Conservation (phyloP, 352 stramenopile genomes). For the Globisporangium perplexum region DNA sequence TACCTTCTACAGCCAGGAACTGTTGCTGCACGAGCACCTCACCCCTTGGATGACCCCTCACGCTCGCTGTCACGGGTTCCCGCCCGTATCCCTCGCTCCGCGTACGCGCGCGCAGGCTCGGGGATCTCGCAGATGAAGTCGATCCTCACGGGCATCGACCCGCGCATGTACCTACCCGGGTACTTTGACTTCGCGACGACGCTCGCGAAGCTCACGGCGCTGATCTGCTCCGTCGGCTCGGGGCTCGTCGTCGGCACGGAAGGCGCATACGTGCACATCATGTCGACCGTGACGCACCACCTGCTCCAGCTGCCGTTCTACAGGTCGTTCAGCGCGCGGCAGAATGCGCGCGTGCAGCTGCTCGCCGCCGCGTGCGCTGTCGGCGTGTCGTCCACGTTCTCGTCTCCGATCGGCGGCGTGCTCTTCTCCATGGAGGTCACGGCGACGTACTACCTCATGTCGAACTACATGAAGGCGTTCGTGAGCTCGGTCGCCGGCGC, state of each 20-base stretch:
- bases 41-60: neutral
- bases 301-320: conserved; percentile 82
- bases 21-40: neutral
- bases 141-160: conserved; percentile 82
- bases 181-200: conserved; percentile 84
- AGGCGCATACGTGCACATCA: conserved; percentile 98
- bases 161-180: conserved; percentile 69
- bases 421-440: conserved; percentile 95
- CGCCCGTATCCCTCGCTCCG: neutral
- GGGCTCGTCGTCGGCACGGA: conserved; percentile 97
- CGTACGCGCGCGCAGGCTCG: conserved; percentile 26
- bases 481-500: conserved; percentile 74
- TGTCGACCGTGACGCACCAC: conserved; percentile 90
- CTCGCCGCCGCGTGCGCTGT: conserved; percentile 89
- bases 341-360: conserved; percentile 83
- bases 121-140: conserved; percentile 88
- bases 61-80: neutral
- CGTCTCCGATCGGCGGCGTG: conserved; percentile 90
- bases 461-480: conserved; percentile 89
- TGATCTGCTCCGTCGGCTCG: conserved; percentile 91
- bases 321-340: conserved; percentile 55
- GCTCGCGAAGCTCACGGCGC: conserved; percentile 89
- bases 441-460: conserved; percentile 85
- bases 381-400: conserved; percentile 91
- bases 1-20: too few relatives aligned